Evolutionary conservation across 176 grass and related monocot genomes (phyloP).

Genomic region (Triticum timopheevii): DNA sequence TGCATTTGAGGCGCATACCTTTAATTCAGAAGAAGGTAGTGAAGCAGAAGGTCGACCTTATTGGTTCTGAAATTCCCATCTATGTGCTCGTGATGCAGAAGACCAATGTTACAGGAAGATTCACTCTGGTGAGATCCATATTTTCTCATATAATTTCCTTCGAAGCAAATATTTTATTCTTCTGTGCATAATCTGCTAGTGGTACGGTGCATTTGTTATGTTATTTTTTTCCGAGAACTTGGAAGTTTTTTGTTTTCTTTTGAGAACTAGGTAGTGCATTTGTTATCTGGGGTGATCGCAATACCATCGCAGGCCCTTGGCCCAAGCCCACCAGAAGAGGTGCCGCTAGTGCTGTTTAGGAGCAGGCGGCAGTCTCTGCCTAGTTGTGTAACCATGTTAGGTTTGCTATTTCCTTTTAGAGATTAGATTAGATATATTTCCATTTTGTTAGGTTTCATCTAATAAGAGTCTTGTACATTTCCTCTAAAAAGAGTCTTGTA

Average conservation of each 20-base stretch:
- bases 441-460: background rate
- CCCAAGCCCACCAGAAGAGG: background rate
- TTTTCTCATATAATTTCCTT: background rate
- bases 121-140: background rate
- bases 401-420: background rate
- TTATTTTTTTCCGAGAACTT: background rate
- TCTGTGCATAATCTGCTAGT: background rate
- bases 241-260: too few species aligned
- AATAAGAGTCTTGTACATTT: too few species aligned
- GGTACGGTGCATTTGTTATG: background rate
- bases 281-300: background rate
- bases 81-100: background rate
- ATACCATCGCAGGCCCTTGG: background rate
- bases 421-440: background rate
- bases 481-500: background rate
- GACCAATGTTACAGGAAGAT: background rate
- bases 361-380: background rate
- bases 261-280: background rate
- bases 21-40: background rate
- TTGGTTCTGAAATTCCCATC: slow-evolving; percentile 11
- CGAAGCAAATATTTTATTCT: background rate
- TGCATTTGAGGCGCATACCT: background rate
- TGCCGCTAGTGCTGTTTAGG: background rate
- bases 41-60: background rate
- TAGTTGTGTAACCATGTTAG: background rate